These are phyloP conservation scores for Quillaja saponaria DNA, from an alignment of 306 rosid genomes.

Conservation along the genomic window DNA sequence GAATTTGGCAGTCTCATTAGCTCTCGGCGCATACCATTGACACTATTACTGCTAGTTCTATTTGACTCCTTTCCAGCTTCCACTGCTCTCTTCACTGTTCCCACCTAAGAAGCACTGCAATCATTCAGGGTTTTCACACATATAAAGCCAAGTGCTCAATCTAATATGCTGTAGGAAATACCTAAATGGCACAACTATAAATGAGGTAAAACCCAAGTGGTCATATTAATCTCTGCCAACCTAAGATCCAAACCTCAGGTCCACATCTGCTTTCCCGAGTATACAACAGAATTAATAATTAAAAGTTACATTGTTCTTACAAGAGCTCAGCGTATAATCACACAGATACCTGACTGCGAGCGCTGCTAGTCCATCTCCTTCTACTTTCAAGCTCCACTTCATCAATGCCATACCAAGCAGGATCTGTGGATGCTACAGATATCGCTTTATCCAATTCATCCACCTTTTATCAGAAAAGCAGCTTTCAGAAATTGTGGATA, in stretches of 20 bases:
- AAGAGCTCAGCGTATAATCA: conserved; percentile 20
- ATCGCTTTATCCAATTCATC: conserved; percentile 95
- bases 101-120: conserved; percentile 53
- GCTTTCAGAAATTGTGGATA: conserved; percentile 54
- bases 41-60: conserved; percentile 40
- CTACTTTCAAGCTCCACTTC: conserved; percentile 84
- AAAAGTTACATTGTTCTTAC: conserved; percentile 13
- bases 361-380: conserved; percentile 85
- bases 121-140: conserved; percentile 28
- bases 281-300: too few species aligned
- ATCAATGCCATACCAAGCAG: conserved; percentile 85
- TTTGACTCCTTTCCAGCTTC: conserved; percentile 57
- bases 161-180: neutral
- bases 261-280: too few species aligned
- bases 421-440: conserved; percentile 90
- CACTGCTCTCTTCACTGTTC: conserved; percentile 61
- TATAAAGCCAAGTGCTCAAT: conserved; percentile 14
- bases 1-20: conserved; percentile 80
- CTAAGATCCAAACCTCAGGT: too few species aligned
- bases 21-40: conserved; percentile 73
- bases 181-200: neutral
- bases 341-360: conserved; percentile 77
- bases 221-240: neutral
- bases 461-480: conserved; percentile 87
- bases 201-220: conserved; percentile 12